These are phyloP conservation scores for Mycena floridula DNA, from an alignment of 768 basidiomycete species.

Conservation along the genomic window DNA sequence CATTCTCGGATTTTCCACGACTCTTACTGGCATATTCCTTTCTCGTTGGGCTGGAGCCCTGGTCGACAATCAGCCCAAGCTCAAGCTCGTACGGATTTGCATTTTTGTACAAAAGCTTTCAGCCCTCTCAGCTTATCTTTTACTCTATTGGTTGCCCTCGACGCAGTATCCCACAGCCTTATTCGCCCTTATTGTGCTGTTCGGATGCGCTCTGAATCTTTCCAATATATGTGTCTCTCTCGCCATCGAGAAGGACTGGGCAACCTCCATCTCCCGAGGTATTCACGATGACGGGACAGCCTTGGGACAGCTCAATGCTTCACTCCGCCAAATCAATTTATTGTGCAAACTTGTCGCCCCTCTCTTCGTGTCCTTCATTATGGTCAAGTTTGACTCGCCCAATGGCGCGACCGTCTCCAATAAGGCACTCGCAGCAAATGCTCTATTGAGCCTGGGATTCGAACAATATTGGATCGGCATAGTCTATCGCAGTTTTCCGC, in stretches of 20 bases:
- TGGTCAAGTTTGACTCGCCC: constrained; percentile 16
- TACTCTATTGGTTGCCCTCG: background rate
- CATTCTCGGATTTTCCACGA: constrained; percentile 38
- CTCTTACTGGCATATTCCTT: constrained; percentile 30
- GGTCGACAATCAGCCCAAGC: constrained; percentile 31
- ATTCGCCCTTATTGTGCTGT: constrained; percentile 26
- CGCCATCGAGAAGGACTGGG: constrained; percentile 48
- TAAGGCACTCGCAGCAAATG: constrained; percentile 26
- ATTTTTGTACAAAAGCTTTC: constrained; percentile 35
- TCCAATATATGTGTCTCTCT: constrained; percentile 36
- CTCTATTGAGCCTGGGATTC: constrained; percentile 28
- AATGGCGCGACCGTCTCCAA: constrained; percentile 20
- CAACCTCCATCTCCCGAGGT: constrained; percentile 30
- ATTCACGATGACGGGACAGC: constrained; percentile 20
- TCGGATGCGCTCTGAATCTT: constrained; percentile 29
- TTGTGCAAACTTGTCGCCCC: constrained; percentile 45
- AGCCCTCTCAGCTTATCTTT: constrained; percentile 23
- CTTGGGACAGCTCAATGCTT: constrained; percentile 39
- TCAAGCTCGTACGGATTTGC: constrained; percentile 30
- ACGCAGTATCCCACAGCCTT: constrained; percentile 12
- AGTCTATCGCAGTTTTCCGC: constrained; percentile 33
- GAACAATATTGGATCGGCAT: constrained; percentile 37
- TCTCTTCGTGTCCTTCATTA: constrained; percentile 42
- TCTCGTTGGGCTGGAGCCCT: constrained; percentile 34
- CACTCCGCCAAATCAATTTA: constrained; percentile 35